phyloP scores from a whole-genome alignment of 1,139 yeast genomes.

The Diutina neorugosa region DNA sequence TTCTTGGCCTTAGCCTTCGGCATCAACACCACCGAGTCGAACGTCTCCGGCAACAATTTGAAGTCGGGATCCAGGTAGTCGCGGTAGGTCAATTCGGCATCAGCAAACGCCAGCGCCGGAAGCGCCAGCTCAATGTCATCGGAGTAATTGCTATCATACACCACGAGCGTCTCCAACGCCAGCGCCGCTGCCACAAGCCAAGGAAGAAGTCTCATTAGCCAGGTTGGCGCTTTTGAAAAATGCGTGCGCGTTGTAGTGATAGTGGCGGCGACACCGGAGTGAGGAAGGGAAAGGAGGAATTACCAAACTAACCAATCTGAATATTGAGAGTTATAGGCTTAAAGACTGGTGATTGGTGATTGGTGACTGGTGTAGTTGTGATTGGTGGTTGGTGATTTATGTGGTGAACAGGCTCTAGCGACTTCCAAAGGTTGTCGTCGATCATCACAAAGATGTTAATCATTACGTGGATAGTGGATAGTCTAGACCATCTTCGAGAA shows the following conservation, averaged over 20 bases:
- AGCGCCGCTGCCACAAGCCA: background rate
- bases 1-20: constrained; percentile 3
- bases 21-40: constrained; percentile 1
- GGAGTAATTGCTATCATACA: background rate
- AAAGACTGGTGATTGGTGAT: no score
- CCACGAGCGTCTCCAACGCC: constrained; percentile 1
- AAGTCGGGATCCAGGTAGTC: background rate
- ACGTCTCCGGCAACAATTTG: background rate
- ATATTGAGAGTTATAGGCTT: no score
- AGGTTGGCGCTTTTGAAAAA: background rate
- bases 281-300: background rate
- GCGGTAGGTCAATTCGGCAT: background rate
- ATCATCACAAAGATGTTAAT: no score
- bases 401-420: no score
- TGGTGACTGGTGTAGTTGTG: no score
- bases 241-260: background rate
- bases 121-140: background rate
- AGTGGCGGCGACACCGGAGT: background rate
- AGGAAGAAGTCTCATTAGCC: background rate
- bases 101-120: background rate
- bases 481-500: no score
- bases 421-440: no score
- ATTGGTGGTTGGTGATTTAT: no score
- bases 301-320: no score
- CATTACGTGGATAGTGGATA: no score